Conservation (phyloP, 805 yeast genomes). For the Saccharomycopsis fermentans region DNA sequence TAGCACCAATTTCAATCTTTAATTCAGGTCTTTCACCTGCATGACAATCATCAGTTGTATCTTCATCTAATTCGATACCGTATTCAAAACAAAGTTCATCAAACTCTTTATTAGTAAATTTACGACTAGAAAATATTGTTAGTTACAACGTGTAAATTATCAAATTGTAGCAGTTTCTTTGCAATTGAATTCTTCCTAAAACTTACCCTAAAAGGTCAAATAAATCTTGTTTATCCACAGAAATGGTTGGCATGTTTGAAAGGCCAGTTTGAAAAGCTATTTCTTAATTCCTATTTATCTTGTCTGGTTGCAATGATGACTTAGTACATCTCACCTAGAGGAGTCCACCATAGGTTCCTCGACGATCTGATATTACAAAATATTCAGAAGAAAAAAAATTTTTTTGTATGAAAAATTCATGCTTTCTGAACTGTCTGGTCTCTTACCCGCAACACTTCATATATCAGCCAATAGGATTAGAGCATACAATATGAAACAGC, state of each 20-base stretch:
- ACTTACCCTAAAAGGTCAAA: slow-evolving; percentile 60
- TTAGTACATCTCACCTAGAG: background rate
- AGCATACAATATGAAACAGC: slow-evolving; percentile 9
- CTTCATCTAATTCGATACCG: slow-evolving; percentile 97
- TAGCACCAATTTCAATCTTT: slow-evolving; percentile 95
- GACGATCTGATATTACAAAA: background rate
- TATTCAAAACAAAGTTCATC: slow-evolving; percentile 96
- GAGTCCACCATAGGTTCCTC: background rate
- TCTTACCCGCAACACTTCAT: background rate
- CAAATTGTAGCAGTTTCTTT: slow-evolving; percentile 11
- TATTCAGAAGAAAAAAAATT: background rate
- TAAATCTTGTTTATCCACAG: slow-evolving; percentile 90
- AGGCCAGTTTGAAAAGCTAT: background rate
- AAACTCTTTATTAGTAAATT: slow-evolving; percentile 77
- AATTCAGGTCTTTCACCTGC: slow-evolving; percentile 90
- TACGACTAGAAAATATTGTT: slow-evolving; percentile 24
- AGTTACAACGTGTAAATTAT: background rate
- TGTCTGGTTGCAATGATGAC: background rate
- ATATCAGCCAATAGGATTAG: background rate
- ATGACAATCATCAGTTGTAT: slow-evolving; percentile 69
- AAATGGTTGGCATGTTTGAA: slow-evolving; percentile 80
- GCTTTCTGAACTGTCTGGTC: background rate
- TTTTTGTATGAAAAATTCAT: background rate
- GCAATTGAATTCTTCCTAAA: slow-evolving; percentile 21
- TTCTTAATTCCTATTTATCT: background rate